Evolutionary conservation across 768 basidiomycete genomes (phyloP).

Genomic region (Podaxis sp.): DNA sequence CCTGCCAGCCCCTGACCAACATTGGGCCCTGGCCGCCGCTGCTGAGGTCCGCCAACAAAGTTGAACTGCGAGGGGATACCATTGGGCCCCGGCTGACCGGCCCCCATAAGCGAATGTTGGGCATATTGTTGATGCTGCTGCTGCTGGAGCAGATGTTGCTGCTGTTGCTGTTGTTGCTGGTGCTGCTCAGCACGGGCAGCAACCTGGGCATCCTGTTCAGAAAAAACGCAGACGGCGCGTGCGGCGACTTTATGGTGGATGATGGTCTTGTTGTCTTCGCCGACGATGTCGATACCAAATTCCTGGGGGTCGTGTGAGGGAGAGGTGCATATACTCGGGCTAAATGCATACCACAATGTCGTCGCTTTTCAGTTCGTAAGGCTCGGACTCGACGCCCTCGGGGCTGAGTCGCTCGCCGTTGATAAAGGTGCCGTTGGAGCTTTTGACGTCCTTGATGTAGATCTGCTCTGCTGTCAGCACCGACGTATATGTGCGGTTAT

Average conservation of each 20-base stretch:
- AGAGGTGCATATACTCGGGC: conserved; percentile 9
- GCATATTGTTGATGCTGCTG: conserved; percentile 11
- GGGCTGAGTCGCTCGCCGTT: conserved; percentile 89
- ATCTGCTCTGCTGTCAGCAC: conserved; percentile 51
- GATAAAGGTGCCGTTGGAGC: conserved; percentile 97
- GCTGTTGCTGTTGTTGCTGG: conserved; percentile 46
- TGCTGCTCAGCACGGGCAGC: conserved; percentile 70
- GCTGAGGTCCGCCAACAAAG: conserved; percentile 27
- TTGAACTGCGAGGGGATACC: conserved; percentile 15
- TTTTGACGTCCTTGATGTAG: conserved; percentile 97
- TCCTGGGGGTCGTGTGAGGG: conserved; percentile 48
- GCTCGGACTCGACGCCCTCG: conserved; percentile 88
- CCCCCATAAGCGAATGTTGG: conserved; percentile 10
- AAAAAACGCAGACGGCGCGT: conserved; percentile 84
- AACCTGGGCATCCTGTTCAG: conserved; percentile 76
- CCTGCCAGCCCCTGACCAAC: conserved; percentile 36
- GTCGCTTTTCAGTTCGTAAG: conserved; percentile 90
- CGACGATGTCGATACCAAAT: conserved; percentile 99
- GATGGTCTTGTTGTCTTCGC: conserved; percentile 97
- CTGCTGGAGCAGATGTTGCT: conserved; percentile 27
- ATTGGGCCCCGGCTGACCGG: conserved; percentile 11
- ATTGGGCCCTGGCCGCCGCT: conserved; percentile 43
- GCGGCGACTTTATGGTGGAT: conserved; percentile 99
- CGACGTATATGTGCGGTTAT: not conserved
- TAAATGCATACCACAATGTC: conserved; percentile 80